Evolutionary conservation across 1,139 yeast species (phyloP).

Genomic region (Sugiyamaella xylanicola): DNA sequence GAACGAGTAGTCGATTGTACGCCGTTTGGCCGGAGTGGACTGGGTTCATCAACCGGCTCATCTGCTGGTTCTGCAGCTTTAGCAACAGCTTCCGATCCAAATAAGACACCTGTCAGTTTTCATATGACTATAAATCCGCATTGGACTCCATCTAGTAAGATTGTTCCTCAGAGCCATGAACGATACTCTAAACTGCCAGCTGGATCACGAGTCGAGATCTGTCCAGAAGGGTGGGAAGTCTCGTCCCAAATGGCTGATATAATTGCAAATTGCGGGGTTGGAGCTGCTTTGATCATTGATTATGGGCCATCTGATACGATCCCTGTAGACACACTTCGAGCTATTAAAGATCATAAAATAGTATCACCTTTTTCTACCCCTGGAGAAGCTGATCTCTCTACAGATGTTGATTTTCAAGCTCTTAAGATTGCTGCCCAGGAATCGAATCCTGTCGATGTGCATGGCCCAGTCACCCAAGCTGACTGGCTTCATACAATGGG

Average conservation of each 20-base stretch:
- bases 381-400: slow-evolving; percentile 80
- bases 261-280: slow-evolving; percentile 46
- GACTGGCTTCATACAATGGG: slow-evolving; percentile 81
- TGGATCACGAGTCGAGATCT: slow-evolving; percentile 67
- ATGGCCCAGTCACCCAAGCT: slow-evolving; percentile 75
- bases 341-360: slow-evolving; percentile 70
- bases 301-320: slow-evolving; percentile 67
- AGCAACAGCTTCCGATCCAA: slow-evolving; percentile 13
- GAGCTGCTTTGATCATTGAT: slow-evolving; percentile 75
- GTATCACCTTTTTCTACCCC: slow-evolving; percentile 77
- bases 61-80: slow-evolving; percentile 26
- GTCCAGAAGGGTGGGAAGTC: slow-evolving; percentile 67
- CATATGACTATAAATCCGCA: slow-evolving; percentile 61
- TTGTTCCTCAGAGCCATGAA: slow-evolving; percentile 55
- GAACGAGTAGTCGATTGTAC: slow-evolving; percentile 64
- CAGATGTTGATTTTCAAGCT: slow-evolving; percentile 78
- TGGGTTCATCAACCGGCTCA: slow-evolving; percentile 28
- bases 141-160: slow-evolving; percentile 63
- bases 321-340: slow-evolving; percentile 72
- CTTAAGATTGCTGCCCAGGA: slow-evolving; percentile 46
- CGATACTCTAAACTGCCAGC: slow-evolving; percentile 59
- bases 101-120: slow-evolving; percentile 46
- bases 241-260: slow-evolving; percentile 40
- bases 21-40: slow-evolving; percentile 35
- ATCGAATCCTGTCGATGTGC: slow-evolving; percentile 39